Conservation (phyloP, 169 alveolate species). For the Eimeria sp. region DNA sequence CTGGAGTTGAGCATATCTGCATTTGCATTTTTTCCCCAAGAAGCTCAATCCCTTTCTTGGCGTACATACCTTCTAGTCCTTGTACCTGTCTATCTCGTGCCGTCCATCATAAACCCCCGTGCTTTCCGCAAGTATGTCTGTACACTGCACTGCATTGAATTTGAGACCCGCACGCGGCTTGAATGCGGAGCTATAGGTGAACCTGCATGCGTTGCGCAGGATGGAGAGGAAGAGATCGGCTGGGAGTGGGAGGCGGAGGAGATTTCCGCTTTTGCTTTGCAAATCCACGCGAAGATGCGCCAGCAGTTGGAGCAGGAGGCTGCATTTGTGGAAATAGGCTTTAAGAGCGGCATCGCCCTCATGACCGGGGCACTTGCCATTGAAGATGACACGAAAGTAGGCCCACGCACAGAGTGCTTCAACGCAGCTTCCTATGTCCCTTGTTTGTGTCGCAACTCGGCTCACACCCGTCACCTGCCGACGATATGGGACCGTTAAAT, state of each 20-base stretch:
- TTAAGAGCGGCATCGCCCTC: slow-evolving; percentile 45
- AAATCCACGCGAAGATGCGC: slow-evolving; percentile 40
- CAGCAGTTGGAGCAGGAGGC: slow-evolving; percentile 67
- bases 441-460: not conserved
- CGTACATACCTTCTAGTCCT: not conserved
- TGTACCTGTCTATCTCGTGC: not conserved
- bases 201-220: not conserved
- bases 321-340: slow-evolving; percentile 31
- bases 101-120: not conserved
- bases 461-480: not conserved
- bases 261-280: slow-evolving; percentile 24
- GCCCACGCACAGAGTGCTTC: not conserved
- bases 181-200: not conserved
- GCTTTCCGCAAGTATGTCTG: not conserved
- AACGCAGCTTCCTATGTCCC: not conserved
- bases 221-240: not conserved
- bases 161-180: not conserved
- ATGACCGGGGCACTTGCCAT: slow-evolving; percentile 55
- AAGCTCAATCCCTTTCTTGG: not conserved
- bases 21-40: not conserved
- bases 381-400: slow-evolving; percentile 46
- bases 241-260: slow-evolving; percentile 75
- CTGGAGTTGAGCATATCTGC: not conserved
- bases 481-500: not conserved
- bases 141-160: not conserved